phyloP scores from a whole-genome alignment of 495 filamentous ascomycete genomes.

The Antarctomyces pellizariae region DNA sequence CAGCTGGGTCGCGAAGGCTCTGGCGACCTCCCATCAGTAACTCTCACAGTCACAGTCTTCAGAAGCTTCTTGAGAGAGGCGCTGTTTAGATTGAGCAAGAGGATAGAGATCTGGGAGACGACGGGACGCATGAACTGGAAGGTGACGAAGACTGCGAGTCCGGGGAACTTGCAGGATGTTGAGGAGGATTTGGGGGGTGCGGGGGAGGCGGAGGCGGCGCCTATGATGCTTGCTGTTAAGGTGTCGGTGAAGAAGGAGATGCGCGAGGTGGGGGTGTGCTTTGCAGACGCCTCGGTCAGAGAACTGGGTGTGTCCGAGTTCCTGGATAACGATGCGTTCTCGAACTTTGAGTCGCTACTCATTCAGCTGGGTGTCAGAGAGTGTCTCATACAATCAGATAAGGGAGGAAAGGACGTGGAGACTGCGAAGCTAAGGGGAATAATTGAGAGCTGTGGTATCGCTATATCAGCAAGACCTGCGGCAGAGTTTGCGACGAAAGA shows the following conservation, averaged over 20 bases:
- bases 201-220: conserved; percentile 71
- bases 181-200: conserved; percentile 85
- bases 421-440: conserved; percentile 69
- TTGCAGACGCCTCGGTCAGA: conserved; percentile 89
- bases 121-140: conserved; percentile 76
- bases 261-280: conserved; percentile 79
- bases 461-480: conserved; percentile 51
- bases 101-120: conserved; percentile 74
- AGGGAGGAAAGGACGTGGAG: conserved; percentile 50
- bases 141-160: conserved; percentile 70
- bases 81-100: conserved; percentile 70
- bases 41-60: conserved; percentile 81
- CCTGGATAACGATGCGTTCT: conserved; percentile 92
- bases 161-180: conserved; percentile 89
- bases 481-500: conserved; percentile 74
- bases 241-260: conserved; percentile 75
- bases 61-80: conserved; percentile 89
- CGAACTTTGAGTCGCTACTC: conserved; percentile 87
- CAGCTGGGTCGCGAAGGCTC: conserved; percentile 67
- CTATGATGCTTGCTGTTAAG: conserved; percentile 87
- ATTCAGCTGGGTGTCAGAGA: conserved; percentile 95
- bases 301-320: conserved; percentile 96
- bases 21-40: conserved; percentile 72
- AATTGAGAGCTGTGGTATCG: conserved; percentile 77
- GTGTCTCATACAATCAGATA: conserved; percentile 60